Conservation (phyloP, 2,329 filamentous ascomycete species). For the Talaromyces sp. region DNA sequence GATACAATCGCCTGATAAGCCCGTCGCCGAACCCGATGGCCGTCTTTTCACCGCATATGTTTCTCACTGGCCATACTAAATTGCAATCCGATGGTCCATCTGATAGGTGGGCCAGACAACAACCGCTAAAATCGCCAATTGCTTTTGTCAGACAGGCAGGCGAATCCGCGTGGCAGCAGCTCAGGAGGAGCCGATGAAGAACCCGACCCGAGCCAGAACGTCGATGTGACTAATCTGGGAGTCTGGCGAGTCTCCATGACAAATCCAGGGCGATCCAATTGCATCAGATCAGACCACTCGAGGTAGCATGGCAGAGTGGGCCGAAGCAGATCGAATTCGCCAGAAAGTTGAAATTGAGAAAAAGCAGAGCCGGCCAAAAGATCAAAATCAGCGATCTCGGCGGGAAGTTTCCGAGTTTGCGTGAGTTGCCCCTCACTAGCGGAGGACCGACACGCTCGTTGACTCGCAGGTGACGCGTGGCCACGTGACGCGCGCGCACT, state of each 20-base stretch:
- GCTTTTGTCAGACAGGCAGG: neutral
- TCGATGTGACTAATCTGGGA: slow-evolving; percentile 15
- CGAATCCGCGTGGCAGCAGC: neutral
- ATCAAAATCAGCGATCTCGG: neutral
- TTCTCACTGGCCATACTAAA: neutral
- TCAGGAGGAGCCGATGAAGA: neutral
- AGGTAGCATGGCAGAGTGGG: neutral
- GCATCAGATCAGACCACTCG: neutral
- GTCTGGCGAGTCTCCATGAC: slow-evolving; percentile 13
- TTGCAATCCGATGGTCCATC: too few relatives aligned
- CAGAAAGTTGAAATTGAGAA: neutral
- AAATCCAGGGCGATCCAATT: slow-evolving; percentile 2
- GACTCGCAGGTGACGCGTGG: slow-evolving; percentile 1
- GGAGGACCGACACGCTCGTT: neutral
- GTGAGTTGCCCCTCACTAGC: neutral
- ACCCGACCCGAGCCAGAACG: slow-evolving; percentile 14
- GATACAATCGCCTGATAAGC: neutral
- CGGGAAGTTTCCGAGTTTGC: neutral
- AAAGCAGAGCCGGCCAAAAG: too few relatives aligned
- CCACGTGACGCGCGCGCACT: neutral
- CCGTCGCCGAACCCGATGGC: neutral
- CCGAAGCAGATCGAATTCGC: neutral
- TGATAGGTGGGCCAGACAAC: neutral
- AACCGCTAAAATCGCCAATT: neutral
- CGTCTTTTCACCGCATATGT: slow-evolving; percentile 2